These are phyloP conservation scores for Astrothelium macrocarpum DNA, from an alignment of 495 filamentous ascomycete species.

Conservation along the genomic window DNA sequence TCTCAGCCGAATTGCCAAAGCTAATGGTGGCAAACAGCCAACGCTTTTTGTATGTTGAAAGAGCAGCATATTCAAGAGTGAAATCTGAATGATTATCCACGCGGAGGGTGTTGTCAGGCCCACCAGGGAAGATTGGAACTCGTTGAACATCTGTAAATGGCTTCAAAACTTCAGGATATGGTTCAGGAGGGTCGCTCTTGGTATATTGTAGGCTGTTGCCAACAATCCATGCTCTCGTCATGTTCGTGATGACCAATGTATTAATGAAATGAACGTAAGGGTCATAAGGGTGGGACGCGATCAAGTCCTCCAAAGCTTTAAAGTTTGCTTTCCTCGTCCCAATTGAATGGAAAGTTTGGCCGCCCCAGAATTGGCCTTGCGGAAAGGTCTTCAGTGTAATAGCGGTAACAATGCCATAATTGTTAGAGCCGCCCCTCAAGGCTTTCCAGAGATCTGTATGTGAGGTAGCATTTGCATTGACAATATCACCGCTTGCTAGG, in stretches of 20 bases:
- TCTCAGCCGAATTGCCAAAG: slow-evolving; percentile 5
- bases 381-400: slow-evolving; percentile 19
- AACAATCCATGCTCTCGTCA: slow-evolving; percentile 6
- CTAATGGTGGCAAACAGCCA: slow-evolving; percentile 12
- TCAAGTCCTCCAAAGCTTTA: slow-evolving; percentile 3
- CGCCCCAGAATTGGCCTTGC: slow-evolving; percentile 11
- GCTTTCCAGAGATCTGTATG: slow-evolving; percentile 29
- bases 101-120: slow-evolving; percentile 9
- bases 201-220: slow-evolving; percentile 13
- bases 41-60: slow-evolving; percentile 10
- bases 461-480: slow-evolving; percentile 26
- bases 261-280: slow-evolving; percentile 10
- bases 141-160: not conserved
- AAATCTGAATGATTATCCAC: slow-evolving; percentile 9
- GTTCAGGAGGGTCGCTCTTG: slow-evolving; percentile 8
- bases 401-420: slow-evolving; percentile 36
- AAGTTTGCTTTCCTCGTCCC: slow-evolving; percentile 8
- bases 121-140: not conserved
- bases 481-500: slow-evolving; percentile 28
- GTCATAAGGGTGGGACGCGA: slow-evolving; percentile 7
- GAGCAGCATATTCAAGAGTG: slow-evolving; percentile 7
- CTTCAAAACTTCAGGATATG: slow-evolving; percentile 6
- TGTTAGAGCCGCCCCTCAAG: slow-evolving; percentile 34
- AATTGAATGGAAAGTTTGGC: slow-evolving; percentile 7
- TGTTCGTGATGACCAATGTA: slow-evolving; percentile 9